Conservation (phyloP, 2,329 filamentous ascomycete species). For the Teratosphaeria nubilosa region DNA sequence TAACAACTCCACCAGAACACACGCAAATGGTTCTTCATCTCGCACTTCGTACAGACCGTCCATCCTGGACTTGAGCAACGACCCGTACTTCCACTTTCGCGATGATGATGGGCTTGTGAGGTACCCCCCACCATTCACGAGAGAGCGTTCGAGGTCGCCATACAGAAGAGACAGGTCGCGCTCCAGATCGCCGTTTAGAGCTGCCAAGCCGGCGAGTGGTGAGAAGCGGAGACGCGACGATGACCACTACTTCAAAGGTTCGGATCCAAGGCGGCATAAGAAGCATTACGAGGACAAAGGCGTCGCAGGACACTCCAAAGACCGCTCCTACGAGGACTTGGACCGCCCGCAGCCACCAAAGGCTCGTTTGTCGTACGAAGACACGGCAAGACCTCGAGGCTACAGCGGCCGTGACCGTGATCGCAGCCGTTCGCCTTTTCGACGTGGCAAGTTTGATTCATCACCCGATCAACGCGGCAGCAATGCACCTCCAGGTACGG, state of each 20-base stretch:
- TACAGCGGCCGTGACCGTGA: slow-evolving; percentile 7
- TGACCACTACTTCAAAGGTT: slow-evolving; percentile 42
- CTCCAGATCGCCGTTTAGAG: slow-evolving; percentile 20
- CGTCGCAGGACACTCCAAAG: slow-evolving; percentile 15
- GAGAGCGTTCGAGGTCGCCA: slow-evolving; percentile 43
- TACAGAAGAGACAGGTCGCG: slow-evolving; percentile 33
- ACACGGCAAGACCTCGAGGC: slow-evolving; percentile 14
- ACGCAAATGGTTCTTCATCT: slow-evolving; percentile 23
- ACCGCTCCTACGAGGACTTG: slow-evolving; percentile 28
- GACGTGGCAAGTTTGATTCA: slow-evolving; percentile 8
- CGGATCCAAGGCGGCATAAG: slow-evolving; percentile 52
- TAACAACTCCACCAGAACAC: slow-evolving; percentile 81
- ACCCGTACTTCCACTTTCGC: slow-evolving; percentile 18
- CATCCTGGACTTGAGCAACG: slow-evolving; percentile 7
- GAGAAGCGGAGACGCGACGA: slow-evolving; percentile 59
- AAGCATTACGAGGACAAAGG: slow-evolving; percentile 49
- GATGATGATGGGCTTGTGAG: slow-evolving; percentile 26
- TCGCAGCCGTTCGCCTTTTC: slow-evolving; percentile 19
- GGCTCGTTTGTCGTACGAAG: slow-evolving; percentile 3
- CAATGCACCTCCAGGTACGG: background rate
- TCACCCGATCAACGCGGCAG: background rate
- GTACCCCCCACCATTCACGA: slow-evolving; percentile 26
- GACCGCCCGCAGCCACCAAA: slow-evolving; percentile 29
- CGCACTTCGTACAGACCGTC: slow-evolving; percentile 13
- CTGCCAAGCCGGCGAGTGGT: slow-evolving; percentile 28